These are phyloP conservation scores for Nakaseomyces uthaithaninus DNA, from an alignment of 1,139 yeast species.

Conservation along the genomic window DNA sequence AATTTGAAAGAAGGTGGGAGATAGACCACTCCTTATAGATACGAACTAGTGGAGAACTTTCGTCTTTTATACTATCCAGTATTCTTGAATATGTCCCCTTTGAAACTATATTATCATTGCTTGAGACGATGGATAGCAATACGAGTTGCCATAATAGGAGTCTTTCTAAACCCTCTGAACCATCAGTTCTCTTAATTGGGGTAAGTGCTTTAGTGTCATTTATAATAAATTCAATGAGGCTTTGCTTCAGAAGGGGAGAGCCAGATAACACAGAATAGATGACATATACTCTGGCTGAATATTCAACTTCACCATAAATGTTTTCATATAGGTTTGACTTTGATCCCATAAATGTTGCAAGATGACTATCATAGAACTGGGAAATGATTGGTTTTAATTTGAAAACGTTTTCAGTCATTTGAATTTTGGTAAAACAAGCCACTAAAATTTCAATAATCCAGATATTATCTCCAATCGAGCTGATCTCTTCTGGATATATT, in stretches of 20 bases:
- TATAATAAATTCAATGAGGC: conserved; percentile 39
- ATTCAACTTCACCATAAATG: conserved; percentile 56
- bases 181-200: conserved; percentile 52
- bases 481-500: conserved; percentile 27
- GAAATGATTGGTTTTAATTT: conserved; percentile 53
- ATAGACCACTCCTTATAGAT: conserved; percentile 73
- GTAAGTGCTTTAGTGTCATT: conserved; percentile 37
- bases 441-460: conserved; percentile 55
- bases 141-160: conserved; percentile 50
- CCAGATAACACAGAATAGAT: conserved; percentile 40
- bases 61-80: conserved; percentile 38
- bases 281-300: conserved; percentile 45
- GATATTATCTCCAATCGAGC: not conserved
- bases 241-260: conserved; percentile 34
- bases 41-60: conserved; percentile 72
- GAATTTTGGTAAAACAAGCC: conserved; percentile 41
- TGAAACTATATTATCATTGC: conserved; percentile 18
- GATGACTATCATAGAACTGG: conserved; percentile 38
- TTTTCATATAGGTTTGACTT: conserved; percentile 37
- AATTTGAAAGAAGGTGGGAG: conserved; percentile 35
- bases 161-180: conserved; percentile 61
- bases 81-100: conserved; percentile 23
- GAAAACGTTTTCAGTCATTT: conserved; percentile 50
- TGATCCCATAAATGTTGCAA: conserved; percentile 16
- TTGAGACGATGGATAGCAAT: conserved; percentile 33